These are phyloP conservation scores for Sanghuangporus sanghuang DNA, from an alignment of 1,284 basidiomycete species.

Conservation along the genomic window DNA sequence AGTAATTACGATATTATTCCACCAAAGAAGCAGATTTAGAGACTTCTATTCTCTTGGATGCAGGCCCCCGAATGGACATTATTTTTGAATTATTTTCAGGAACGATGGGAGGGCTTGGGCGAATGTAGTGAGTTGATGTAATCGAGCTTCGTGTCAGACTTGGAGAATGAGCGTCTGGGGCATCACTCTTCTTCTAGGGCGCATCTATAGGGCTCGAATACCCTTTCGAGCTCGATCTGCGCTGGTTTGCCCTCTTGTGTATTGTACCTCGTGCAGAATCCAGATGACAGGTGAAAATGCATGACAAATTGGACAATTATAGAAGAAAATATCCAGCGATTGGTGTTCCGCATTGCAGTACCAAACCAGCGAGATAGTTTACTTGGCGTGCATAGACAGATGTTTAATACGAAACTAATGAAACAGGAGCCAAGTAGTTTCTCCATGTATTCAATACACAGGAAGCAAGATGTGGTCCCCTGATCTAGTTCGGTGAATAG, in stretches of 20 bases:
- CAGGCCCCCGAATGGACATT: neutral
- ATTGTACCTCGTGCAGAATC: neutral
- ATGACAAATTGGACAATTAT: neutral
- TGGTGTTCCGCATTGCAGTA: no score
- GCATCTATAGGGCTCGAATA: neutral
- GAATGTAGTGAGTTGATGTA: neutral
- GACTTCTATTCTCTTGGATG: neutral
- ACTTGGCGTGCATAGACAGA: no score
- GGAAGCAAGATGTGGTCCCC: neutral
- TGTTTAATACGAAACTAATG: no score
- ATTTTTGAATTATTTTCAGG: neutral
- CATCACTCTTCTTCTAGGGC: neutral
- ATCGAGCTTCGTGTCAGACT: neutral
- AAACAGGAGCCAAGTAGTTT: no score
- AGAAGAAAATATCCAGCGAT: no score
- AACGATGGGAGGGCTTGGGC: neutral
- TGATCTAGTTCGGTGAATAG: neutral
- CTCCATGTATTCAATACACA: no score
- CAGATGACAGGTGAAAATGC: neutral
- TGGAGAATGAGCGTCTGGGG: neutral
- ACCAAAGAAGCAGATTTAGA: no score
- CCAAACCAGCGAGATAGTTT: no score
- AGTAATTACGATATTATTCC: neutral
- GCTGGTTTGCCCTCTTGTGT: neutral
- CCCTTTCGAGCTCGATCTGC: conserved; percentile 1